phyloP scores from a whole-genome alignment of 176 grass and related monocot genomes.

The Elymus sibiricus region DNA sequence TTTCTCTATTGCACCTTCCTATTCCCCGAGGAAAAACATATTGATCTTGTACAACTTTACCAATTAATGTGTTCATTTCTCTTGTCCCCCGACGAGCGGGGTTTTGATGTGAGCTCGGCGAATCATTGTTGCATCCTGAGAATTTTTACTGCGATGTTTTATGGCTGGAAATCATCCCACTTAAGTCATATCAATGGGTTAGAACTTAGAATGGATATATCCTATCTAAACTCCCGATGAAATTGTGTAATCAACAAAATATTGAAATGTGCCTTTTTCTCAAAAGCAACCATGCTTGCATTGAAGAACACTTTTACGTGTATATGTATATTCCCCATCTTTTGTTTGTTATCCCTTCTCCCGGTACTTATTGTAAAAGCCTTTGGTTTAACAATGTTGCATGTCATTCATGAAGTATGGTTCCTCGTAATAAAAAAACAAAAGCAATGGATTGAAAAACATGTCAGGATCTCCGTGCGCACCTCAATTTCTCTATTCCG shows the following conservation, averaged over 20 bases:
- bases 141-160: not conserved
- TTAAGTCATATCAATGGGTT: not conserved
- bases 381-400: not conserved
- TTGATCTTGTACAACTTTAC: not conserved
- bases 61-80: not conserved
- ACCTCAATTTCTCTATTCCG: not conserved
- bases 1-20: not conserved
- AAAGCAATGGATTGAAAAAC: not conserved
- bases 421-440: not conserved
- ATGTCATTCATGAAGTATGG: not conserved
- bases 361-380: not conserved
- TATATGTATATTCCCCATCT: not conserved
- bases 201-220: not conserved
- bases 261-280: not conserved
- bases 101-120: not conserved
- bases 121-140: not conserved
- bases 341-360: not conserved
- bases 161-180: not conserved
- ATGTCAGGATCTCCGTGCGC: not conserved
- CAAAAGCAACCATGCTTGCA: not conserved
- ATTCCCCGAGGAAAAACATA: not conserved
- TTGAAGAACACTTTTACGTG: not conserved
- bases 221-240: not conserved
- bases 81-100: not conserved
- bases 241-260: not conserved